Conservation (phyloP, 202 grass and related monocot genomes). For the Dendrocalamus latiflorus region DNA sequence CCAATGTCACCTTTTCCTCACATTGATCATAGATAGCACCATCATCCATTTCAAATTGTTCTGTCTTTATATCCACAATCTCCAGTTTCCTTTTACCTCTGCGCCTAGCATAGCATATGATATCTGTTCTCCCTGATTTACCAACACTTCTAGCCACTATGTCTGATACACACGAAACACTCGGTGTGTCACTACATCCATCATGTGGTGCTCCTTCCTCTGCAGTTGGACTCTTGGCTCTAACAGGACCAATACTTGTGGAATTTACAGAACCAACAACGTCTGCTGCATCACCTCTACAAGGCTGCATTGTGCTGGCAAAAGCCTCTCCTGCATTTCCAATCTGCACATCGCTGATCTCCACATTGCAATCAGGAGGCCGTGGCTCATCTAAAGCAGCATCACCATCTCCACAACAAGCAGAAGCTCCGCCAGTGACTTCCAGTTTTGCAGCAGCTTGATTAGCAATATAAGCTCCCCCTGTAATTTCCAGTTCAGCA, state of each 20-base stretch:
- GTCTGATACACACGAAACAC: conserved; percentile 24
- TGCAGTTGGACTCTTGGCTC: neutral
- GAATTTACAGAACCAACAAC: neutral
- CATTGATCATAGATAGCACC: conserved; percentile 13
- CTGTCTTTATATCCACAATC: conserved; percentile 15
- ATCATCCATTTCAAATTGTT: conserved; percentile 27
- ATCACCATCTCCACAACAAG: conserved; percentile 6
- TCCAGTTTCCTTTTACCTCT: conserved; percentile 52
- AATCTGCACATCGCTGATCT: neutral
- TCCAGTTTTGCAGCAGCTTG: neutral
- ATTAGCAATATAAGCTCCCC: neutral
- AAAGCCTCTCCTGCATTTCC: conserved; percentile 18
- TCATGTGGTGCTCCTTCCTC: neutral
- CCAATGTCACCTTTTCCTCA: conserved; percentile 5
- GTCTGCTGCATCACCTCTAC: neutral
- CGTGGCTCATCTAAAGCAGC: conserved; percentile 9
- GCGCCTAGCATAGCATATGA: conserved; percentile 74
- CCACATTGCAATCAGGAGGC: neutral
- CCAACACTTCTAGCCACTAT: conserved; percentile 46
- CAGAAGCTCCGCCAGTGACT: neutral
- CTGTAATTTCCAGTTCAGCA: conserved; percentile 13
- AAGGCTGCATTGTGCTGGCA: neutral
- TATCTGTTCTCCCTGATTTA: conserved; percentile 45
- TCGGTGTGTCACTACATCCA: conserved; percentile 23
- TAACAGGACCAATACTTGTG: conserved; percentile 8